Evolutionary conservation across 176 grass and related monocot genomes (phyloP).

Genomic region (Triticum monococcum): DNA sequence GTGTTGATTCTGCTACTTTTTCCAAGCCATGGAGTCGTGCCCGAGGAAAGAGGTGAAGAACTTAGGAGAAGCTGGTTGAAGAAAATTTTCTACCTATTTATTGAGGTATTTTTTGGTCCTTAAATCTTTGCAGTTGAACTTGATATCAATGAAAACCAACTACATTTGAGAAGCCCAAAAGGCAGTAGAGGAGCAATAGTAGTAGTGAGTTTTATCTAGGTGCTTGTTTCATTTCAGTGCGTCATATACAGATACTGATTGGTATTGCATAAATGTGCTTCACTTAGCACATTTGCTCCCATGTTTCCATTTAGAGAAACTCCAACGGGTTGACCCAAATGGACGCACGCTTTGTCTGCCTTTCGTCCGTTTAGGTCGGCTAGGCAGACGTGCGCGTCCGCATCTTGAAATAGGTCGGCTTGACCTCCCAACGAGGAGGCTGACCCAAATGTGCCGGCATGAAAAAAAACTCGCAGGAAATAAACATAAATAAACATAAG

Average conservation of each 20-base stretch:
- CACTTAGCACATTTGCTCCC: not conserved
- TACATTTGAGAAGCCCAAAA: not conserved
- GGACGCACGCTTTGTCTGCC: too few relatives aligned
- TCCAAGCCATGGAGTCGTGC: too few relatives aligned
- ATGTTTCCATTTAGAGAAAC: not conserved
- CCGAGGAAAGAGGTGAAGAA: slow-evolving; percentile 44
- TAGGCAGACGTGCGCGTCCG: too few relatives aligned
- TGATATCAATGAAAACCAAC: not conserved
- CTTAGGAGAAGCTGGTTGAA: slow-evolving; percentile 64
- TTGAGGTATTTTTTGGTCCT: slow-evolving; percentile 42
- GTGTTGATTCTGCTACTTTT: not conserved
- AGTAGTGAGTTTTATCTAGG: not conserved
- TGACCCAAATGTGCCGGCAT: too few relatives aligned
- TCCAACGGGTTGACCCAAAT: too few relatives aligned
- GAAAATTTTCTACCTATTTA: slow-evolving; percentile 78
- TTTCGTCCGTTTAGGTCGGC: too few relatives aligned
- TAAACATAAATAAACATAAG: too few relatives aligned
- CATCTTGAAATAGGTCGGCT: too few relatives aligned
- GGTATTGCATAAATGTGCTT: too few relatives aligned
- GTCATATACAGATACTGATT: not conserved
- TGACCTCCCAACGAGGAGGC: too few relatives aligned
- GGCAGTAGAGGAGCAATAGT: not conserved
- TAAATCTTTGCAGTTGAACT: not conserved
- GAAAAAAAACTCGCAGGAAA: too few relatives aligned
- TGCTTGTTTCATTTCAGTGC: not conserved